Evolutionary conservation across 192 early-diverging fungal genomes (phyloP).

Genomic region (Umbelopsis sp.): DNA sequence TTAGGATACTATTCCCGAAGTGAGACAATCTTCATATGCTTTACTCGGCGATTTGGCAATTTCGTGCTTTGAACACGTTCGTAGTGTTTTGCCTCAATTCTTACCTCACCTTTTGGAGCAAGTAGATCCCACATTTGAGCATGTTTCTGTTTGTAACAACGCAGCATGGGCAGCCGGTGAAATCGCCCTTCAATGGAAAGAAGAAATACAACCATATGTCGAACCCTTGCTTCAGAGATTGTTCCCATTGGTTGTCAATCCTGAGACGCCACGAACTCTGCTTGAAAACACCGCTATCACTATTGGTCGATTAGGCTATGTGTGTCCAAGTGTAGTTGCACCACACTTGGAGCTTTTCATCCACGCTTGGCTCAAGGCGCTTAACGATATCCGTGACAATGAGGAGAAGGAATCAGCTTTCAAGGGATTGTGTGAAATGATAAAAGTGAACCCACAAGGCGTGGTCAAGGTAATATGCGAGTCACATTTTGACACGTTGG

Average conservation of each 20-base stretch:
- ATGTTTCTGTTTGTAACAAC: slow-evolving; percentile 94
- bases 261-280: slow-evolving; percentile 71
- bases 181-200: slow-evolving; percentile 79
- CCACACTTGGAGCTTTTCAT: slow-evolving; percentile 86
- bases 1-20: slow-evolving; percentile 64
- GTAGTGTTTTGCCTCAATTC: slow-evolving; percentile 78
- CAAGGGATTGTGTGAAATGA: slow-evolving; percentile 92
- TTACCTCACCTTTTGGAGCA: slow-evolving; percentile 77
- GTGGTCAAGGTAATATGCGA: slow-evolving; percentile 53
- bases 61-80: slow-evolving; percentile 80
- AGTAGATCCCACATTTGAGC: slow-evolving; percentile 75
- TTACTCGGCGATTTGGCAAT: slow-evolving; percentile 98
- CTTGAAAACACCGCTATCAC: slow-evolving; percentile 97
- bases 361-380: slow-evolving; percentile 79
- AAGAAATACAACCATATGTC: slow-evolving; percentile 82
- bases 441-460: slow-evolving; percentile 87
- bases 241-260: slow-evolving; percentile 76
- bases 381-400: slow-evolving; percentile 88
- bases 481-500: background rate
- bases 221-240: slow-evolving; percentile 82
- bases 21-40: slow-evolving; percentile 95
- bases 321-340: slow-evolving; percentile 81
- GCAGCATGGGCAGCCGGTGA: slow-evolving; percentile 98
- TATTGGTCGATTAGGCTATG: slow-evolving; percentile 93
- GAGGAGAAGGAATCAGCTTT: slow-evolving; percentile 98